Base-by-base conservation (phyloP, 75 land plant genomes). In the Chamaecyparis obtusa region DNA sequence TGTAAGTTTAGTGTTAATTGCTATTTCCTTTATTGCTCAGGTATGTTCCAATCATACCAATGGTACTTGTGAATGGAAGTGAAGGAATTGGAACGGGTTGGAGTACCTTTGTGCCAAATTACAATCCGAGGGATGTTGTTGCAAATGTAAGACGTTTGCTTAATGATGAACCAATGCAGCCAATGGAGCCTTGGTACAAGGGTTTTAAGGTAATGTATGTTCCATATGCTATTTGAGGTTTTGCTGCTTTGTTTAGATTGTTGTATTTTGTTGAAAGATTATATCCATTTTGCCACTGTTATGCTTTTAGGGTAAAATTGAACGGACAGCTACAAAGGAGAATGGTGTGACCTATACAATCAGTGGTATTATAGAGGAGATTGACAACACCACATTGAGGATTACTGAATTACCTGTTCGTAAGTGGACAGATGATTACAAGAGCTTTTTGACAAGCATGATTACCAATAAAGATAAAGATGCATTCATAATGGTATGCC, bases 81-180 rank as follows among this genome's bases (percentile, higher is more conserved):
- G 99, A 98, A 90, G 99, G 99, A 54, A 98, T 98, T 85, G 99
- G 99, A 32, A 98, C 99, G 56, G 99, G 99, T 1, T 98, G 99
- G 99, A 98, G 99, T 81, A 91, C 99, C 78, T 97, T 91, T 85
- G 90, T 98, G 51, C 99, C 99, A 9, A 98, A 98, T 57, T 98
- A 97, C 60, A 98, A 97, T 69, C 99, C 99, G 24, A 88, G 96
- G 83, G 99, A 98, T 37, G 95, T 98, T 86, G 86, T 98, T 86
- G 92, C 95, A 33, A 98, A 98, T 89, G 80, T 98, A 9, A 94
- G 85, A 85, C 91, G 88, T 32, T 75, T 98, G 72, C 87, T 98
- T 54, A 91, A 92, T 89, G 96, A 88, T 83, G 96, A 97, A 54
- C 86, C 88, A 10, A 88, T 98, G 95, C 90, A 88, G 84, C 96